These are phyloP conservation scores for Thymus mandschuricus DNA, from an alignment of 257 asterid species.

Conservation along the genomic window DNA sequence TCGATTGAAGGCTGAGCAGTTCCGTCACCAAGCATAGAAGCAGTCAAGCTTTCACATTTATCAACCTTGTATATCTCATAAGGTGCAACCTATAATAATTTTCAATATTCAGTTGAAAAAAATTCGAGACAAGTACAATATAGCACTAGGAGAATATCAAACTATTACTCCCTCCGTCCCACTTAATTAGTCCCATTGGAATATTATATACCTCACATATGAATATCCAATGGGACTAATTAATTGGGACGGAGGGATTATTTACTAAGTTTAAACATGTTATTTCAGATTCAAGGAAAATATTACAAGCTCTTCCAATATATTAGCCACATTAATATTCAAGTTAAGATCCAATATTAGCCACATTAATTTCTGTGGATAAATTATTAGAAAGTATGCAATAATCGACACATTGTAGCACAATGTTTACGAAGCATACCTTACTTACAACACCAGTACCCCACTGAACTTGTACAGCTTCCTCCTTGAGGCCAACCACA, in stretches of 20 bases:
- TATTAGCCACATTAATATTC: not conserved
- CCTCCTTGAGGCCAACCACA: constrained; percentile 59
- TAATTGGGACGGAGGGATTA: too few relatives aligned
- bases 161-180: too few relatives aligned
- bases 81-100: constrained; percentile 66
- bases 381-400: not conserved
- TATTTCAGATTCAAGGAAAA: not conserved
- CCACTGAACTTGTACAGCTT: constrained; percentile 84
- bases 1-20: constrained; percentile 46
- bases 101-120: constrained; percentile 25
- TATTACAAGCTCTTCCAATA: not conserved
- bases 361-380: not conserved
- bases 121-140: constrained; percentile 6
- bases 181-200: too few relatives aligned
- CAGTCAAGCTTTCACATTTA: constrained; percentile 54
- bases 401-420: not conserved
- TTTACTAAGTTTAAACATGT: not conserved
- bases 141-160: not conserved
- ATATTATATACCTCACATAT: too few relatives aligned
- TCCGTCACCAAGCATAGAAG: constrained; percentile 39
- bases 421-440: constrained; percentile 46
- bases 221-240: too few relatives aligned
- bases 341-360: not conserved
- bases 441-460: constrained; percentile 68
- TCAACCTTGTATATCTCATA: constrained; percentile 72